phyloP scores from a whole-genome alignment of 2,329 filamentous ascomycete genomes.

The Fusarium tupiense region DNA sequence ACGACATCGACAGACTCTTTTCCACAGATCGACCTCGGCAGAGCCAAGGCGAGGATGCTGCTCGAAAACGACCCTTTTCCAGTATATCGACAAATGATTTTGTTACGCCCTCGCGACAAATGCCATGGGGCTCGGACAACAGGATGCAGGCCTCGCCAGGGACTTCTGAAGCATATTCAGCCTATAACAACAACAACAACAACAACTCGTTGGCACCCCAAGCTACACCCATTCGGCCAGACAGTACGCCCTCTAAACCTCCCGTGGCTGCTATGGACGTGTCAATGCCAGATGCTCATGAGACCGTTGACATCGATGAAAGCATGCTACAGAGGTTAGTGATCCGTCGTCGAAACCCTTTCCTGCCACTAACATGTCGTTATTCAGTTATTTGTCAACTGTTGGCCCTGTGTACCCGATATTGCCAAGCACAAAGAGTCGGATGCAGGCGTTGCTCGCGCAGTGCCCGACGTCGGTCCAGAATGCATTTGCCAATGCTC shows the following conservation, averaged over 20 bases:
- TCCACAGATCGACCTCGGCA: slow-evolving; percentile 48
- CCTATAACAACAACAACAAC: slow-evolving; percentile 49
- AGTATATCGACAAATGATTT: slow-evolving; percentile 57
- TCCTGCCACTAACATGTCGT: slow-evolving; percentile 21
- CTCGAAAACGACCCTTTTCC: slow-evolving; percentile 60
- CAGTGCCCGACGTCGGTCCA: slow-evolving; percentile 66
- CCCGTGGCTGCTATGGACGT: slow-evolving; percentile 49
- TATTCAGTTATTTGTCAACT: slow-evolving; percentile 66
- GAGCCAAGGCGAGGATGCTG: slow-evolving; percentile 45
- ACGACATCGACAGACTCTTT: slow-evolving; percentile 58
- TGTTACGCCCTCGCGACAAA: slow-evolving; percentile 54
- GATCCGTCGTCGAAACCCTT: background rate
- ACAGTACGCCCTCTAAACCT: slow-evolving; percentile 50
- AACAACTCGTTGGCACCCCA: slow-evolving; percentile 59
- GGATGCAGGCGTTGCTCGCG: slow-evolving; percentile 65
- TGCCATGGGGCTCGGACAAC: slow-evolving; percentile 59
- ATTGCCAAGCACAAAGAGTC: slow-evolving; percentile 65
- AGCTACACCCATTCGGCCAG: slow-evolving; percentile 52
- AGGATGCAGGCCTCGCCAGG: slow-evolving; percentile 55
- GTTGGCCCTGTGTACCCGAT: slow-evolving; percentile 76
- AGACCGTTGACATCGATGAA: slow-evolving; percentile 54
- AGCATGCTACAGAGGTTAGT: slow-evolving; percentile 58
- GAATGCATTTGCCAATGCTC: slow-evolving; percentile 71
- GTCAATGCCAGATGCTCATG: slow-evolving; percentile 47
- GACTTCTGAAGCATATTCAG: slow-evolving; percentile 45